A percentile compares a stretch with the other conserved stretches of the same genome.
These are phyloP conservation scores for Nakazawaea populi DNA, from an alignment of 805 yeast genomes.

Conservation along the genomic window DNA sequence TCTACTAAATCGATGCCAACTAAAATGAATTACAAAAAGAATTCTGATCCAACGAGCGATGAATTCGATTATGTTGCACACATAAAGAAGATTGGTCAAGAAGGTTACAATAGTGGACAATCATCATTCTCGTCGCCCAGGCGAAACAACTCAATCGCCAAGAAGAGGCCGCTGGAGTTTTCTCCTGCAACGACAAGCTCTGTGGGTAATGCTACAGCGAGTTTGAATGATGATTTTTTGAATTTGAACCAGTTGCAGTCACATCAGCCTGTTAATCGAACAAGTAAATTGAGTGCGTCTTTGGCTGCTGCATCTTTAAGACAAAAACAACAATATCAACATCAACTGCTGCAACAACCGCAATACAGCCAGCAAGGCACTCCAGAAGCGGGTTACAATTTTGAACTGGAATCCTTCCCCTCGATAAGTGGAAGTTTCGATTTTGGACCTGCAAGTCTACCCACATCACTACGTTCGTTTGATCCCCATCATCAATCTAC, in stretches of 20 bases:
- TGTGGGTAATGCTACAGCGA: not conserved
- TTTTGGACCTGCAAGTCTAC: constrained; percentile 12
- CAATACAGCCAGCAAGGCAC: not conserved
- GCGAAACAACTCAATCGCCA: constrained; percentile 1
- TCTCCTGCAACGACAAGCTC: constrained; percentile 15
- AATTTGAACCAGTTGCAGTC: not conserved
- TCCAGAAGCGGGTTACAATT: constrained; percentile 1
- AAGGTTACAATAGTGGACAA: constrained; percentile 16
- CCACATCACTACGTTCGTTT: constrained; percentile 1
- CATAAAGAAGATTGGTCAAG: constrained; percentile 49
- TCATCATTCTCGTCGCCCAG: not conserved
- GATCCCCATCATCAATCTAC: not conserved
- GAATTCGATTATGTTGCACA: constrained; percentile 64
- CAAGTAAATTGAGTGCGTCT: constrained; percentile 14
- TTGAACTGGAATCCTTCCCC: constrained; percentile 8
- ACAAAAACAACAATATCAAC: constrained; percentile 5
- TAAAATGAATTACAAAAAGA: not conserved
- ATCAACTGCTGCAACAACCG: not conserved
- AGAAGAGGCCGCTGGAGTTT: constrained; percentile 21
- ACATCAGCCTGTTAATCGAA: constrained; percentile 4
- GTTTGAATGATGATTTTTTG: constrained; percentile 6
- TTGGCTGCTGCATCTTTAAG: constrained; percentile 6
- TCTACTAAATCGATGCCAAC: not conserved
- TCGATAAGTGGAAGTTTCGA: constrained; percentile 9
- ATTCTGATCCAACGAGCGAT: constrained; percentile 38